phyloP scores from a whole-genome alignment of 805 yeast genomes.

The Jamesozyma gamospora region DNA sequence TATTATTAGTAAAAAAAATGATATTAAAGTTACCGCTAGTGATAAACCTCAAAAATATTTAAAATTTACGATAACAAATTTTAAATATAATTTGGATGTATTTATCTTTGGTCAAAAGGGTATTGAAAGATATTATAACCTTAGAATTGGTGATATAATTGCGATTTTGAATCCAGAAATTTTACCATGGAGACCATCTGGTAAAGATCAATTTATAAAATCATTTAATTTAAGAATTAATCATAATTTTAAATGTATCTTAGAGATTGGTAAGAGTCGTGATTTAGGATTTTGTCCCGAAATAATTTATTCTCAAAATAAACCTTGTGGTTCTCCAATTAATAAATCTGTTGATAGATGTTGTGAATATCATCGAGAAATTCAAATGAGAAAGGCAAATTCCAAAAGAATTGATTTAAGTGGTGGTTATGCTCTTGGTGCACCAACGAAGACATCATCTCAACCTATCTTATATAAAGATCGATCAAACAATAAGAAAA shows the following conservation, averaged over 20 bases:
- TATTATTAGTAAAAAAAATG: conserved; percentile 48
- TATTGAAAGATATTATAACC: conserved; percentile 60
- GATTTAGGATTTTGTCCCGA: conserved; percentile 62
- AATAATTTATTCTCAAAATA: conserved; percentile 38
- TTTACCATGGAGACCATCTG: conserved; percentile 30
- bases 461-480: conserved; percentile 3
- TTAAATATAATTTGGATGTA: conserved; percentile 48
- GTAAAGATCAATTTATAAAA: conserved; percentile 15
- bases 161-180: conserved; percentile 68
- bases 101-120: conserved; percentile 54
- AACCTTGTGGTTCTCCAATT: conserved; percentile 53
- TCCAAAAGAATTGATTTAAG: conserved; percentile 72
- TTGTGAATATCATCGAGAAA: conserved; percentile 67
- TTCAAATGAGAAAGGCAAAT: conserved; percentile 40
- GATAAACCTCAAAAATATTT: conserved; percentile 44
- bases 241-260: conserved; percentile 39
- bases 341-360: conserved; percentile 42
- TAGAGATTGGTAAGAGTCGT: conserved; percentile 66
- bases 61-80: conserved; percentile 57
- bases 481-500: neutral
- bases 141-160: conserved; percentile 64
- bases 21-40: conserved; percentile 37
- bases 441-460: conserved; percentile 35
- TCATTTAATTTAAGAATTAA: conserved; percentile 49
- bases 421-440: conserved; percentile 45